Percentiles rank a stretch among this genome's conserved stretches.
Evolutionary conservation across 495 filamentous ascomycete genomes (phyloP).

Genomic region (Penicillium angulare): DNA sequence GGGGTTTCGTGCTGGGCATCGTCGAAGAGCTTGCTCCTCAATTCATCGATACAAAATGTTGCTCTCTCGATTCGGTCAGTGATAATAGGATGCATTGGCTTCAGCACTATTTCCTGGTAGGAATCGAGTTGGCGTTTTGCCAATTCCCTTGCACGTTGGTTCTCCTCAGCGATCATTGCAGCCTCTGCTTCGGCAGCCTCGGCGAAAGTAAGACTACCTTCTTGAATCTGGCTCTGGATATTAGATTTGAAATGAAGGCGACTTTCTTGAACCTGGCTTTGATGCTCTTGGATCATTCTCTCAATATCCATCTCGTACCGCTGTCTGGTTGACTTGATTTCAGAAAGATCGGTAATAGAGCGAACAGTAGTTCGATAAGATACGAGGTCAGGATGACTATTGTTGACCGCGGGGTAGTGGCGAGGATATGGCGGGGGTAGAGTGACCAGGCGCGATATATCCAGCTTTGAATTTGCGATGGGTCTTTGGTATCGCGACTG

Average conservation of each 20-base stretch:
- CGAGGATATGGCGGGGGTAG: conserved; percentile 90
- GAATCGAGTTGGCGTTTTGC: conserved; percentile 71
- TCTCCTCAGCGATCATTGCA: conserved; percentile 61
- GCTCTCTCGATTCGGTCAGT: conserved; percentile 59
- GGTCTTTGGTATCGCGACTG: conserved; percentile 8
- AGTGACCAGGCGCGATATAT: conserved; percentile 89
- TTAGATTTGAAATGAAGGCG: conserved; percentile 56
- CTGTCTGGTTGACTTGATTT: conserved; percentile 66
- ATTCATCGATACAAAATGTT: conserved; percentile 65
- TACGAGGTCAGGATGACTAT: conserved; percentile 85
- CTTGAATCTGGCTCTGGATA: conserved; percentile 69
- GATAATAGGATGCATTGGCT: conserved; percentile 73
- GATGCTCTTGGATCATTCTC: conserved; percentile 35
- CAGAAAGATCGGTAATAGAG: conserved; percentile 69
- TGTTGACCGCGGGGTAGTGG: conserved; percentile 93
- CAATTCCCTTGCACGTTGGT: conserved; percentile 57
- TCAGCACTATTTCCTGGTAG: conserved; percentile 72
- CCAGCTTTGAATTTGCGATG: conserved; percentile 57
- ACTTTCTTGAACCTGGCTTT: conserved; percentile 43
- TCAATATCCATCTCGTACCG: conserved; percentile 48
- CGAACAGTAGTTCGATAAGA: conserved; percentile 74
- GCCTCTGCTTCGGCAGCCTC: conserved; percentile 78
- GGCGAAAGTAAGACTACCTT: conserved; percentile 72
- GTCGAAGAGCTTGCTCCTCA: conserved; percentile 68
- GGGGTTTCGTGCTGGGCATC: conserved; percentile 70